Conservation (phyloP, 306 rosid species). For the Medicago ruthenica region DNA sequence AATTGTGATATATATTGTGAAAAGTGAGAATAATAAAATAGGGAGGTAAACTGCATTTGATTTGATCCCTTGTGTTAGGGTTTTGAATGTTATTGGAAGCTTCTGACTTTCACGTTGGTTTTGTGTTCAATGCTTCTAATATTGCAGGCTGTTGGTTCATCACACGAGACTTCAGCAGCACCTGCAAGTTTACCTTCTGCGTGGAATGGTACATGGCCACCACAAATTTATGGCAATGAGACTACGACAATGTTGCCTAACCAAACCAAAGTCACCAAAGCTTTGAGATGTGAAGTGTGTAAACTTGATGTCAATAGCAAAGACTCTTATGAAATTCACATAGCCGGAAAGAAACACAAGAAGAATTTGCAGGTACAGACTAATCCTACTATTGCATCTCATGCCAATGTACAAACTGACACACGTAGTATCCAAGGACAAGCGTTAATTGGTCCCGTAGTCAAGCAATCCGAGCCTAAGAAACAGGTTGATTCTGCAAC, state of each 20-base stretch:
- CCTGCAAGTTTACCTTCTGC: slow-evolving; percentile 48
- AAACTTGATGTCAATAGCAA: slow-evolving; percentile 52
- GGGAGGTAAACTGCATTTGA: slow-evolving; percentile 12
- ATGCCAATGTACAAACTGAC: slow-evolving; percentile 39
- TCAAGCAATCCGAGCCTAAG: slow-evolving; percentile 51
- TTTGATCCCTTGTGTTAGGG: background rate
- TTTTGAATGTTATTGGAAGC: slow-evolving; percentile 20
- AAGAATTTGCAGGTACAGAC: slow-evolving; percentile 49
- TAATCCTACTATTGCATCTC: slow-evolving; percentile 44
- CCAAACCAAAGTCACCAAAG: slow-evolving; percentile 43
- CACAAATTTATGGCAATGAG: slow-evolving; percentile 39
- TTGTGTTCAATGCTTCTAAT: slow-evolving; percentile 30
- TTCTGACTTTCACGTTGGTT: slow-evolving; percentile 17
- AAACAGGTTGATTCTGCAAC: slow-evolving; percentile 53
- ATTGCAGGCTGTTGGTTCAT: slow-evolving; percentile 54
- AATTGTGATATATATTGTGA: background rate
- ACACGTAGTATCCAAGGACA: slow-evolving; percentile 21
- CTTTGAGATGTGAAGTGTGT: slow-evolving; percentile 57
- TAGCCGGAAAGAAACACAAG: slow-evolving; percentile 57
- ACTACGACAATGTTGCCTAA: slow-evolving; percentile 28
- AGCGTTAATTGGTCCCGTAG: slow-evolving; percentile 32
- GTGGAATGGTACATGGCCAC: slow-evolving; percentile 44
- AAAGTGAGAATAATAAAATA: slow-evolving; percentile 4
- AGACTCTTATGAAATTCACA: slow-evolving; percentile 55
- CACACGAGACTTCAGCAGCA: slow-evolving; percentile 45